A percentile compares a stretch with the other conserved stretches of the same genome.
phyloP scores from a whole-genome alignment of 1,139 yeast species.

The Pichia sp. region DNA sequence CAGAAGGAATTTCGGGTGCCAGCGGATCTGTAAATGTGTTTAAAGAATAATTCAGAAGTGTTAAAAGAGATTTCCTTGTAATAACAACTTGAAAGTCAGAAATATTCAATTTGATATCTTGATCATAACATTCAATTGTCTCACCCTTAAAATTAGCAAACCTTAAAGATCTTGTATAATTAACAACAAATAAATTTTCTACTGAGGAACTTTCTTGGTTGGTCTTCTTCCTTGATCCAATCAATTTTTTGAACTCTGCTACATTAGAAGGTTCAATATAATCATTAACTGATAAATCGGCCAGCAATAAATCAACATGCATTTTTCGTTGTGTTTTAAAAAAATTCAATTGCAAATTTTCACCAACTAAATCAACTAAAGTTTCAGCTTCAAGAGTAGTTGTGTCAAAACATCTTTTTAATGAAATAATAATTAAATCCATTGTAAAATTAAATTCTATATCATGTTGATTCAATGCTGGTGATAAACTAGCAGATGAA shows the following conservation, averaged over 20 bases:
- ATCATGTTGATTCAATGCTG: constrained; percentile 42
- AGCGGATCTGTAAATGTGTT: constrained; percentile 84
- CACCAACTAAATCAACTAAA: constrained; percentile 68
- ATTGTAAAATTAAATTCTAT: constrained; percentile 71
- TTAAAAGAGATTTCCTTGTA: constrained; percentile 71
- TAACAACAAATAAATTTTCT: constrained; percentile 54
- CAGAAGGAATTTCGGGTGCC: constrained; percentile 63
- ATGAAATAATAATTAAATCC: constrained; percentile 53
- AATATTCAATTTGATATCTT: constrained; percentile 63
- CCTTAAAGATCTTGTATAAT: constrained; percentile 55
- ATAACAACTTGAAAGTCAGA: constrained; percentile 76
- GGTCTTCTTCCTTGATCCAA: constrained; percentile 54
- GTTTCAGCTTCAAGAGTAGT: constrained; percentile 57
- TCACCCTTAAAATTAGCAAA: constrained; percentile 51
- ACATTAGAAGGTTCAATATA: constrained; percentile 61
- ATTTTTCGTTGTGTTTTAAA: constrained; percentile 55
- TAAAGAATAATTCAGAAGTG: constrained; percentile 71
- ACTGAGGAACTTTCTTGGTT: constrained; percentile 30
- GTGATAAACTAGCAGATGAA: constrained; percentile 4
- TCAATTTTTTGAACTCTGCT: constrained; percentile 57
- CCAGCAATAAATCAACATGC: constrained; percentile 59
- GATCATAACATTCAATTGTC: constrained; percentile 71
- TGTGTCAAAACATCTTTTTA: constrained; percentile 63
- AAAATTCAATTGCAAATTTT: constrained; percentile 54
- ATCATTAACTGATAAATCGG: constrained; percentile 67